These are phyloP conservation scores for Sideroxylon spinosum DNA, from an alignment of 179 eudicot genomes.

Conservation along the genomic window DNA sequence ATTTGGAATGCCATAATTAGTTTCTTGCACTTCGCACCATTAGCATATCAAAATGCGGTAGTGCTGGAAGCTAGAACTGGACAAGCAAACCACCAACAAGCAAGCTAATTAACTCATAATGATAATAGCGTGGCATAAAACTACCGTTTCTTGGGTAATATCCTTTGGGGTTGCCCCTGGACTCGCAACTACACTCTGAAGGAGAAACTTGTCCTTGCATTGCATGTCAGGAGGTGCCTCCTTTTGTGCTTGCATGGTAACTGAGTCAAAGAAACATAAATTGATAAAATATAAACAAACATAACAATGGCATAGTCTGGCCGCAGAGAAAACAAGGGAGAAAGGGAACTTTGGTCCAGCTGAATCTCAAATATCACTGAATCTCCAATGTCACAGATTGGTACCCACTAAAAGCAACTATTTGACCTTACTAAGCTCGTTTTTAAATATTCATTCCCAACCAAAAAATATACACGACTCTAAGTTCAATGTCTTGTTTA, in stretches of 20 bases:
- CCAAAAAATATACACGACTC: no score
- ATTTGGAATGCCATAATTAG: neutral
- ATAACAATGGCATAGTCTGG: no score
- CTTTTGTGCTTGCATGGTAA: conserved; percentile 68
- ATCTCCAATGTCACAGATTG: no score
- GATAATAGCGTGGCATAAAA: neutral
- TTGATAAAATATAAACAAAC: neutral
- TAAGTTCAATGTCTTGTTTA: no score
- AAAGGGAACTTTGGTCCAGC: neutral
- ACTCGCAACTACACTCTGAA: conserved; percentile 54
- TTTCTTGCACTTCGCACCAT: neutral
- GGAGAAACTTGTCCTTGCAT: conserved; percentile 73
- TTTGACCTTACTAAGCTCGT: no score
- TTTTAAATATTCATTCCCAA: no score
- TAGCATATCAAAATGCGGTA: no score
- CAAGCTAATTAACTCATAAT: neutral
- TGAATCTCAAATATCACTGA: no score
- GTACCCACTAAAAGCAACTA: no score
- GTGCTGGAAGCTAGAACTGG: neutral
- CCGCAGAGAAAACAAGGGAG: neutral
- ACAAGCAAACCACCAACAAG: neutral
- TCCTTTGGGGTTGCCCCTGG: conserved; percentile 49
- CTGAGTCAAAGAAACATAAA: conserved; percentile 19
- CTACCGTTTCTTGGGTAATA: conserved; percentile 61
- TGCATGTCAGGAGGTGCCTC: conserved; percentile 72